Evolutionary conservation across 371 early-diverging fungal genomes (phyloP).

Genomic region (Catenaria anguillulae): DNA sequence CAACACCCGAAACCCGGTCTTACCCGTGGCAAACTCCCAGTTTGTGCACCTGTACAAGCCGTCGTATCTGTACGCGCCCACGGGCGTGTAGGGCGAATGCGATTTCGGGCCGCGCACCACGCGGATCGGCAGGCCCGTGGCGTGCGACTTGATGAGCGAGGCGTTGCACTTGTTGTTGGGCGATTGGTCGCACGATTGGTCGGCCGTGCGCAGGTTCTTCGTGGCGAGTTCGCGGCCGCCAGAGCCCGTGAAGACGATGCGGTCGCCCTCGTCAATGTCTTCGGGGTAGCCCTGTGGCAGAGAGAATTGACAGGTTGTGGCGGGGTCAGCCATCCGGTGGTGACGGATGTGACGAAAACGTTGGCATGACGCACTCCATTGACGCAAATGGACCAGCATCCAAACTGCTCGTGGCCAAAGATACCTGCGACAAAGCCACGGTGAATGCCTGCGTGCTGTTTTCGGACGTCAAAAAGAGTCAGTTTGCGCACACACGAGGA

Average conservation of each 20-base stretch:
- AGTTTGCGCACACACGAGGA: too few species aligned
- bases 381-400: conserved; percentile 17
- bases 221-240: conserved; percentile 21
- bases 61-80: conserved; percentile 11
- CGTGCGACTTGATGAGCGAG: conserved; percentile 13
- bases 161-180: conserved; percentile 10
- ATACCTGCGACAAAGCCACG: conserved; percentile 17
- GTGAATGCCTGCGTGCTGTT: too few species aligned
- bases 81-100: conserved; percentile 10
- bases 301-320: too few species aligned
- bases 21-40: conserved; percentile 10
- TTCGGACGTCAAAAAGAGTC: too few species aligned
- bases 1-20: conserved; percentile 11
- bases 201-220: conserved; percentile 23
- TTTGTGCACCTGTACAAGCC: conserved; percentile 15
- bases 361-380: conserved; percentile 13
- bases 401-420: conserved; percentile 10
- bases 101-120: conserved; percentile 14
- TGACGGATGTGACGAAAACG: not conserved
- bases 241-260: conserved; percentile 17
- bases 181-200: conserved; percentile 17
- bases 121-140: conserved; percentile 12
- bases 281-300: conserved; percentile 19
- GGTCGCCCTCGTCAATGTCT: conserved; percentile 21
- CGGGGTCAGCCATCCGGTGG: too few species aligned